These are phyloP conservation scores for Penicillium polonicum DNA, from an alignment of 2,329 filamentous ascomycete genomes.

Conservation along the genomic window DNA sequence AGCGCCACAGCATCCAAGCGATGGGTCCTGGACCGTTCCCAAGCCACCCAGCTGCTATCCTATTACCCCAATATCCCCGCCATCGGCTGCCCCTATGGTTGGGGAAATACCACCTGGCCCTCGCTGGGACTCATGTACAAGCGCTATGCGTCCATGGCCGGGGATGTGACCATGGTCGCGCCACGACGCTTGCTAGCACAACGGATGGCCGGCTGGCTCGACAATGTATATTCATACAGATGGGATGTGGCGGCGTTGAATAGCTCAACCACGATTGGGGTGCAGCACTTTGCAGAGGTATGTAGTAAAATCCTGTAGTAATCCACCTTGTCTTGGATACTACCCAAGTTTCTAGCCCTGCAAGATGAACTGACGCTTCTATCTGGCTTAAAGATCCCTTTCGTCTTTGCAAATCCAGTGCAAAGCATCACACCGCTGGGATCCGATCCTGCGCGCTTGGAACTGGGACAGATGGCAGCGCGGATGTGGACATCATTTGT, in stretches of 20 bases:
- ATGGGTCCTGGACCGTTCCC: constrained; percentile 26
- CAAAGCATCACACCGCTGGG: constrained; percentile 31
- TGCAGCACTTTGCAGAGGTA: constrained; percentile 35
- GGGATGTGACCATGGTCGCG: constrained; percentile 30
- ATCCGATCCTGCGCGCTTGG: constrained; percentile 25
- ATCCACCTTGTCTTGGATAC: not conserved
- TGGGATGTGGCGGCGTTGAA: constrained; percentile 34
- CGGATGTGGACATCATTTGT: constrained; percentile 36
- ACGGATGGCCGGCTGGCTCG: constrained; percentile 22
- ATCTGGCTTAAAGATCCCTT: constrained; percentile 26
- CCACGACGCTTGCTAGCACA: constrained; percentile 31
- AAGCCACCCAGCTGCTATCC: constrained; percentile 43
- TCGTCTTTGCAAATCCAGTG: constrained; percentile 33
- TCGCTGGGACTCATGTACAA: constrained; percentile 29
- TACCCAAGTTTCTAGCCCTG: not conserved
- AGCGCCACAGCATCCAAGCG: constrained; percentile 26
- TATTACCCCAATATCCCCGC: constrained; percentile 54
- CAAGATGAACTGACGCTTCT: not conserved
- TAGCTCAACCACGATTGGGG: constrained; percentile 26
- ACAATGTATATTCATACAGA: constrained; percentile 29
- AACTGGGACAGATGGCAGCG: constrained; percentile 31
- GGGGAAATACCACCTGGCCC: constrained; percentile 34
- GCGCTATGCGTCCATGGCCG: constrained; percentile 33
- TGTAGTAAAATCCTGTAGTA: not conserved
- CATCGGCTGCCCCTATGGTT: constrained; percentile 49